Percentiles rank a stretch among this genome's conserved stretches.
Evolutionary conservation across 257 asterid species (phyloP).

Genomic region (Salvia rosmarinus): DNA sequence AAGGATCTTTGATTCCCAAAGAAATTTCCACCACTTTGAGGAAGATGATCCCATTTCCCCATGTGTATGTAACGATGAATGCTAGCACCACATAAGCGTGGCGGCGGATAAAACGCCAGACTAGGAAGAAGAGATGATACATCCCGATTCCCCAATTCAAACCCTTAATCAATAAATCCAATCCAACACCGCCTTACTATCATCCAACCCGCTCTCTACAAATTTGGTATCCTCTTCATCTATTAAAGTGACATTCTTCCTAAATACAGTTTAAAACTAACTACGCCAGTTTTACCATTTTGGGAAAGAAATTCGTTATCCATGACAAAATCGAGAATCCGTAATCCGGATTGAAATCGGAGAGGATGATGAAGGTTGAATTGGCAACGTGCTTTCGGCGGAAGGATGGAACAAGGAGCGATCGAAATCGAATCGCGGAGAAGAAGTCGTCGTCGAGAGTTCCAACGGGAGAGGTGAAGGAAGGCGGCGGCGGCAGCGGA

Average conservation of each 20-base stretch:
- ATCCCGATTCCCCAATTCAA: slow-evolving; percentile 69
- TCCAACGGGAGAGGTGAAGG: slow-evolving; percentile 83
- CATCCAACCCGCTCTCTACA: slow-evolving; percentile 45
- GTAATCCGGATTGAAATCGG: too few species aligned
- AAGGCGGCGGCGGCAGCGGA: slow-evolving; percentile 78
- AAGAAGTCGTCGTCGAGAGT: slow-evolving; percentile 88
- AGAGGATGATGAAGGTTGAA: slow-evolving; percentile 46
- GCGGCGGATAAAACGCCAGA: slow-evolving; percentile 58
- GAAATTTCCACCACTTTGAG: slow-evolving; percentile 69
- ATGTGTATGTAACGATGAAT: slow-evolving; percentile 70
- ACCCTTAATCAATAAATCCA: slow-evolving; percentile 67
- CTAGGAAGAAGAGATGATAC: slow-evolving; percentile 60
- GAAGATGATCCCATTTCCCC: slow-evolving; percentile 74
- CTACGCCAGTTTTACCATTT: slow-evolving; percentile 43
- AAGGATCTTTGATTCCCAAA: slow-evolving; percentile 58
- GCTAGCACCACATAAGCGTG: slow-evolving; percentile 69
- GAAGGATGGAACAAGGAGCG: slow-evolving; percentile 70
- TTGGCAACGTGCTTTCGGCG: slow-evolving; percentile 45
- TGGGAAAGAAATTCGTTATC: slow-evolving; percentile 51
- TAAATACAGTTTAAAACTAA: slow-evolving; percentile 51
- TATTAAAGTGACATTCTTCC: slow-evolving; percentile 32
- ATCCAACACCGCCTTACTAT: slow-evolving; percentile 53
- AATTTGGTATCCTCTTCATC: slow-evolving; percentile 39
- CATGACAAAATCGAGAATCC: slow-evolving; percentile 50
- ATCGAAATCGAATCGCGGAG: slow-evolving; percentile 81